Conservation (phyloP, 805 yeast genomes). For the Wickerhamomyces hampshirensis region DNA sequence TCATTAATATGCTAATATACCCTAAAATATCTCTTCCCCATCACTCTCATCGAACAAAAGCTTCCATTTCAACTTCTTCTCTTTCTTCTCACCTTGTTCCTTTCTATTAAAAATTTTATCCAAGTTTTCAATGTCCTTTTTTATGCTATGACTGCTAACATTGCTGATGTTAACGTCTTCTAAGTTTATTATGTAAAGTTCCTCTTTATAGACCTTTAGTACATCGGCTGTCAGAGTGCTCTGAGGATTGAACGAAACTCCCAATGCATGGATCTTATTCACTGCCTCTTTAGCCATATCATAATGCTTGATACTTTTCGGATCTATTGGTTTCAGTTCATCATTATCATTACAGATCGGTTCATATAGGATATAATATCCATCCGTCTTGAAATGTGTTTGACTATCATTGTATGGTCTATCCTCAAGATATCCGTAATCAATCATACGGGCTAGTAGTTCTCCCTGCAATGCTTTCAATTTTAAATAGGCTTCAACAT, state of each 20-base stretch:
- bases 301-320: constrained; percentile 9
- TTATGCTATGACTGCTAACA: constrained; percentile 2
- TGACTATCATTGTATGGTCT: constrained; percentile 12
- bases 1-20: too few species aligned
- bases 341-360: constrained; percentile 15
- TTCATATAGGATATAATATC: constrained; percentile 22
- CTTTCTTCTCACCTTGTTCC: background rate
- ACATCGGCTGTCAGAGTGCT: constrained; percentile 13
- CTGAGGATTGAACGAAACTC: constrained; percentile 20
- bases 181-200: constrained; percentile 19
- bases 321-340: constrained; percentile 14
- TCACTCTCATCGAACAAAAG: background rate
- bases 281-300: constrained; percentile 13
- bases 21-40: background rate
- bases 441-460: constrained; percentile 19
- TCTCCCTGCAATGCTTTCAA: constrained; percentile 20
- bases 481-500: constrained; percentile 18
- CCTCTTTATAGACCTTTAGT: constrained; percentile 15
- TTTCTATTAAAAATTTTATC: constrained; percentile 11
- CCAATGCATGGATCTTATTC: constrained; percentile 15
- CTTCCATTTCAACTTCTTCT: background rate
- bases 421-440: constrained; percentile 25
- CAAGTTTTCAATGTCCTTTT: constrained; percentile 13
- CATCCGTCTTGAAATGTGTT: constrained; percentile 23
- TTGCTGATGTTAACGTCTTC: constrained; percentile 15